phyloP scores from a whole-genome alignment of 208 protist species.

The Crithidia sp. region DNA sequence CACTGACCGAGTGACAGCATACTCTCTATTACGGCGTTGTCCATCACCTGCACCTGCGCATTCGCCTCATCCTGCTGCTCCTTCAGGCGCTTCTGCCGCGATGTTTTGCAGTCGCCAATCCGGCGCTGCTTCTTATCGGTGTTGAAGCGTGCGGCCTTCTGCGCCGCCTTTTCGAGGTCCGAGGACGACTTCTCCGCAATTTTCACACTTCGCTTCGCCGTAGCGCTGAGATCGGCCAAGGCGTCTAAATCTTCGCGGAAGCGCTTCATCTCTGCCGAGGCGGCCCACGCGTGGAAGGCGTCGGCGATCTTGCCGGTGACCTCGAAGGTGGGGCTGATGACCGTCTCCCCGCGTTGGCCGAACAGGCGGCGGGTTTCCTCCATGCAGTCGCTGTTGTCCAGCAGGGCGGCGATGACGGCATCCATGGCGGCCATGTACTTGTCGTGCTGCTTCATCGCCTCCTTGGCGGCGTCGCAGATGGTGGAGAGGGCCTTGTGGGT shows the following conservation, averaged over 20 bases:
- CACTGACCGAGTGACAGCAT: background rate
- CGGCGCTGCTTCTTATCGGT: background rate
- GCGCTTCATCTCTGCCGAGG: background rate
- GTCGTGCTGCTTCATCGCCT: slow-evolving; percentile 6
- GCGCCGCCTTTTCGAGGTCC: background rate
- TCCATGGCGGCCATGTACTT: slow-evolving; percentile 3
- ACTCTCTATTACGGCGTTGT: background rate
- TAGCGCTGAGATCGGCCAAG: background rate
- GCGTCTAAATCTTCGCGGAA: background rate
- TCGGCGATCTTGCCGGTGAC: background rate
- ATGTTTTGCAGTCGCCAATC: background rate
- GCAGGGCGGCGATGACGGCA: background rate
- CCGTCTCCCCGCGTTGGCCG: background rate
- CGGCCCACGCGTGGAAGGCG: background rate
- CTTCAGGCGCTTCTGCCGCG: background rate
- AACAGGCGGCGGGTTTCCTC: background rate
- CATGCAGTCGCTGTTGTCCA: slow-evolving; percentile 10
- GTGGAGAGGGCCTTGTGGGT: slow-evolving; percentile 6
- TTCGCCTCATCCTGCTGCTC: background rate
- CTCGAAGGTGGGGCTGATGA: background rate
- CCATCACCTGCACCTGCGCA: background rate
- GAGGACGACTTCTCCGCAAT: background rate
- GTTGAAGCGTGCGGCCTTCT: background rate
- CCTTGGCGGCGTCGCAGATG: background rate
- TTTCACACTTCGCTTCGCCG: slow-evolving; percentile 3